Conservation (phyloP, 306 rosid species). For the Cucurbita pepo region DNA sequence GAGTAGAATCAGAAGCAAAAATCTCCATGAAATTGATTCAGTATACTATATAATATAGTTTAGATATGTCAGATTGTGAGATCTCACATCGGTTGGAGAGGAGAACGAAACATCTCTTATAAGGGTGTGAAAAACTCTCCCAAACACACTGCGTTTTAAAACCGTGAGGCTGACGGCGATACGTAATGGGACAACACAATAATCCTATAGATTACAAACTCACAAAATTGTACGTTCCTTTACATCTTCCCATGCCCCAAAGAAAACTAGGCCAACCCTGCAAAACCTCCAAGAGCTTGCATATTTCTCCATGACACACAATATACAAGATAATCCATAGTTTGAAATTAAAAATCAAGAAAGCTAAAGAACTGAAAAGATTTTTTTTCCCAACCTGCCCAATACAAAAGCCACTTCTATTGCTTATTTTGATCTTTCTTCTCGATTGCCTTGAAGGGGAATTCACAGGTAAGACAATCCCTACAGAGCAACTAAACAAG, state of each 20-base stretch:
- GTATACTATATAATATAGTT: background rate
- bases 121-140: too few relatives aligned
- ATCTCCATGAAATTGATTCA: background rate
- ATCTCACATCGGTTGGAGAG: too few relatives aligned
- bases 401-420: conserved; percentile 66
- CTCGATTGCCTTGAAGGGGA: conserved; percentile 81
- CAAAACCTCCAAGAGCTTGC: background rate
- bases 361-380: background rate
- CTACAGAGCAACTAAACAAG: conserved; percentile 63
- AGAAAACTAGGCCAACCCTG: background rate
- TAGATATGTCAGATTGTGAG: background rate
- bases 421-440: conserved; percentile 52
- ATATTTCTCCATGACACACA: background rate
- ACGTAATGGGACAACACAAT: background rate
- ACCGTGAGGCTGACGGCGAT: too few relatives aligned
- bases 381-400: conserved; percentile 53
- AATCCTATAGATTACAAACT: background rate
- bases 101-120: too few relatives aligned
- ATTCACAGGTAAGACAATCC: conserved; percentile 76
- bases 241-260: background rate
- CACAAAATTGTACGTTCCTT: background rate
- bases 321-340: background rate
- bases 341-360: background rate
- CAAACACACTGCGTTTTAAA: too few relatives aligned
- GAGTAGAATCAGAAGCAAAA: background rate